Percentiles rank a stretch among this genome's conserved stretches.
Evolutionary conservation across 768 basidiomycete genomes (phyloP).

Genomic region (Suillus subluteus): DNA sequence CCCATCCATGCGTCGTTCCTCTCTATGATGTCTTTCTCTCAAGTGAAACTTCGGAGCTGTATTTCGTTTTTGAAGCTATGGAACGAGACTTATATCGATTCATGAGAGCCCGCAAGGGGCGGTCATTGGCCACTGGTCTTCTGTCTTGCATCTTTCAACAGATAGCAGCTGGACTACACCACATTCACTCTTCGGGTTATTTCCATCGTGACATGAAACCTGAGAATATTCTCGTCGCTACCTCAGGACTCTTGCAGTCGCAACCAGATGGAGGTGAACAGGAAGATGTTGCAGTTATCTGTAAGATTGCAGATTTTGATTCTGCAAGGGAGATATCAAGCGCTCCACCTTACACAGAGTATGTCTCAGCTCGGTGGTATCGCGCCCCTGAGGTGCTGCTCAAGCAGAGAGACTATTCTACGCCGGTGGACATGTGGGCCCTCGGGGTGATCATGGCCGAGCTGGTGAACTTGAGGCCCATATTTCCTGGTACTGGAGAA

Average conservation of each 20-base stretch:
- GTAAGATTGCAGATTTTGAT: constrained; percentile 98
- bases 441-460: constrained; percentile 98
- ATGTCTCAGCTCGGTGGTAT: constrained; percentile 99
- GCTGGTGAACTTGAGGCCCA: constrained; percentile 88
- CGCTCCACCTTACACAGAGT: constrained; percentile 94
- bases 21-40: constrained; percentile 98
- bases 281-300: constrained; percentile 92
- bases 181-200: constrained; percentile 91
- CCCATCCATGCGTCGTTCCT: constrained; percentile 96
- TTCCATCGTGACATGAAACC: constrained; percentile 99
- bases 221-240: constrained; percentile 98
- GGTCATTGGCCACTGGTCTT: constrained; percentile 91
- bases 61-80: constrained; percentile 99
- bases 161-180: constrained; percentile 87
- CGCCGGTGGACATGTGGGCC: constrained; percentile 99
- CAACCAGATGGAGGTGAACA: constrained; percentile 68
- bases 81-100: constrained; percentile 99
- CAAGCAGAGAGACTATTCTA: constrained; percentile 89
- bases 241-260: constrained; percentile 82
- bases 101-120: constrained; percentile 94
- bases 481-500: constrained; percentile 94
- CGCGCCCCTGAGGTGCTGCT: constrained; percentile 97
- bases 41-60: constrained; percentile 91
- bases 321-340: constrained; percentile 89
- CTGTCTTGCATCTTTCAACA: constrained; percentile 94